Evolutionary conservation across 345 rosid genomes (phyloP).

Genomic region (Hibiscus syriacus): DNA sequence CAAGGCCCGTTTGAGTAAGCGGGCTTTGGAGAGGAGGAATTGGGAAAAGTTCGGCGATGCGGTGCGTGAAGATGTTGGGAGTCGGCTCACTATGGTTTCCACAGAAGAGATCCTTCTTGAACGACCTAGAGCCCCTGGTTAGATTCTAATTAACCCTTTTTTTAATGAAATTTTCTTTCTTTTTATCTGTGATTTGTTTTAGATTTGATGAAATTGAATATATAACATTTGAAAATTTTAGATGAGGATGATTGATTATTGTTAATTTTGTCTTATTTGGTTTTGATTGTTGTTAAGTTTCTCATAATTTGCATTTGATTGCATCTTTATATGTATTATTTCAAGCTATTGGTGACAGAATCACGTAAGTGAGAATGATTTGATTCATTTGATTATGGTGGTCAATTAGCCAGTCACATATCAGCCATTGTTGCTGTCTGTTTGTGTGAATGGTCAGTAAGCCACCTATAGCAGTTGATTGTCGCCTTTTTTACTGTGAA

Average conservation of each 20-base stretch:
- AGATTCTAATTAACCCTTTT: background rate
- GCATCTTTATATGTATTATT: background rate
- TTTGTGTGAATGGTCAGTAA: slow-evolving; percentile 60
- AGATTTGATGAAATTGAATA: background rate
- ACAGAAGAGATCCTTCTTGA: slow-evolving; percentile 49
- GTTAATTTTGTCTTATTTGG: background rate
- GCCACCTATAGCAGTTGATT: slow-evolving; percentile 34
- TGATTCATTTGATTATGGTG: slow-evolving; percentile 17
- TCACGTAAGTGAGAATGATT: background rate
- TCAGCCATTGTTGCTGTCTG: slow-evolving; percentile 8
- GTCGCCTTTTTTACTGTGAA: slow-evolving; percentile 17
- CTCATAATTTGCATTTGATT: no score
- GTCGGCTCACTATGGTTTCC: slow-evolving; percentile 43
- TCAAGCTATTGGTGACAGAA: no score
- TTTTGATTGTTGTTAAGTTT: background rate
- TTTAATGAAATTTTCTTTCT: background rate
- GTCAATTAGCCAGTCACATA: slow-evolving; percentile 43
- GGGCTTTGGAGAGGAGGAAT: slow-evolving; percentile 39
- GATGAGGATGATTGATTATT: background rate
- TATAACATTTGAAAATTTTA: background rate
- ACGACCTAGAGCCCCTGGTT: slow-evolving; percentile 41
- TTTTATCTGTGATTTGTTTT: background rate
- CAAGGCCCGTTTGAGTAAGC: slow-evolving; percentile 35
- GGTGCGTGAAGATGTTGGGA: slow-evolving; percentile 29
- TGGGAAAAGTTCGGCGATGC: slow-evolving; percentile 65